Base-by-base conservation (phyloP, 2,329 filamentous ascomycete species). In the Exophiala viscosa region DNA sequence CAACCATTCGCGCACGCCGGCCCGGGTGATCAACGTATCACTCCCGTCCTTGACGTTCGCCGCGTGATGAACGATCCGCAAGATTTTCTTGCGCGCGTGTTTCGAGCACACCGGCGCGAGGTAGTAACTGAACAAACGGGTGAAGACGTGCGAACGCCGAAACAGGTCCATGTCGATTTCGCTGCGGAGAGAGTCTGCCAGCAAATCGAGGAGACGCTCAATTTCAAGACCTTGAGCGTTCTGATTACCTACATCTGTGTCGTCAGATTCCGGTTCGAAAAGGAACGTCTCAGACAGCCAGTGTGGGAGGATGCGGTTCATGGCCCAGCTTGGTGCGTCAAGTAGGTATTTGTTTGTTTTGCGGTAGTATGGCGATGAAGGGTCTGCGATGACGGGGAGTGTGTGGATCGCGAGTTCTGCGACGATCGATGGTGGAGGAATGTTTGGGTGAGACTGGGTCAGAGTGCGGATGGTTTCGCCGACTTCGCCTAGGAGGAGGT, bases 291-390 rank as follows among this genome's bases (percentile, higher is more conserved):
- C 85, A 54, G 88, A 82, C 14, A 85, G 71, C 75, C 81, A 84
- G 64, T 82, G 81, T 1, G 75, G 75, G 1, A 80, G 75, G 4
- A 85, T 67, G 41, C 78, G 79, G 23, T 69, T 69, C 9, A 77
- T 66, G 10, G 84, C 78, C 92, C 92, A 97, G 18, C 77, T 70
- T 0, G 92, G 91, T 0, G 84, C 81, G 46, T 84, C 84, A 17
- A 88, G 88, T 33, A 97, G 80, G 67, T 91, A 96, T 5, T 79
- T 76, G 73, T 95, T 96, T 70, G 93, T 74, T 67, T 96, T 96
- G 52, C 84, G 82, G 67, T 96, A 97, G 34, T 96, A 80, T 55
- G 82, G 82, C 65, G 95, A 89, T 13, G 90, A 77, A 0, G 92
- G 92, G 56, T 89, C 85, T 17, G 78, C 80, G 41, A 95, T 72